Evolutionary conservation across 305 asterid genomes (phyloP).

Genomic region (Ruellia speciosa): DNA sequence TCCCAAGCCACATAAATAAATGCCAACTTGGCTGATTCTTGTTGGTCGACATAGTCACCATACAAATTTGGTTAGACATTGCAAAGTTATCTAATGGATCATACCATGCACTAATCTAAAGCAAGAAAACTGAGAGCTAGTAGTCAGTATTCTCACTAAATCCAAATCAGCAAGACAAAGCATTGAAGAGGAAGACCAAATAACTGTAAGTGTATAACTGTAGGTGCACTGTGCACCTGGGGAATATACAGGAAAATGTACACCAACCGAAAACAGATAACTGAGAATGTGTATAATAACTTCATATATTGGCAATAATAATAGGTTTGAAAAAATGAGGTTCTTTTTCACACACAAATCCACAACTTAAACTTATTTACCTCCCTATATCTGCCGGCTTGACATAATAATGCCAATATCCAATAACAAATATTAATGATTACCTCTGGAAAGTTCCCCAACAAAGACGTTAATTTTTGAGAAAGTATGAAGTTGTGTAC

Average conservation of each 20-base stretch:
- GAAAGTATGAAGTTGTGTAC: constrained; percentile 92
- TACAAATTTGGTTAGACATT: not conserved
- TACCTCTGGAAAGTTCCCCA: constrained; percentile 99
- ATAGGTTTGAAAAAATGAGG: no score
- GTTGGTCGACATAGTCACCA: not conserved
- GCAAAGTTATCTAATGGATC: not conserved
- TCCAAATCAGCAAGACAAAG: not conserved
- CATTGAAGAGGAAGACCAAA: not conserved
- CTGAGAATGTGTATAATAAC: not conserved
- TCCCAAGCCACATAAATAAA: constrained; percentile 16
- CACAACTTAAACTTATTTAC: no score
- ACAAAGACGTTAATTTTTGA: constrained; percentile 73
- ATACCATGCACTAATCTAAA: not conserved
- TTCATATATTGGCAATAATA: no score
- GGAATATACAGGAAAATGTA: no score
- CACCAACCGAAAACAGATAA: not conserved
- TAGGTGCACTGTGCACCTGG: no score
- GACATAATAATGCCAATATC: not conserved
- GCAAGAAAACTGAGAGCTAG: not conserved
- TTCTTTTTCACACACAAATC: no score
- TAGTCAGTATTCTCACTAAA: not conserved
- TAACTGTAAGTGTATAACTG: not conserved
- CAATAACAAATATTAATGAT: constrained; percentile 8
- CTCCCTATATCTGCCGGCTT: constrained; percentile 9
- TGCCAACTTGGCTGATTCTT: constrained; percentile 9